Conservation (phyloP, 1,284 basidiomycete species). For the Wolfiporia cocos region DNA sequence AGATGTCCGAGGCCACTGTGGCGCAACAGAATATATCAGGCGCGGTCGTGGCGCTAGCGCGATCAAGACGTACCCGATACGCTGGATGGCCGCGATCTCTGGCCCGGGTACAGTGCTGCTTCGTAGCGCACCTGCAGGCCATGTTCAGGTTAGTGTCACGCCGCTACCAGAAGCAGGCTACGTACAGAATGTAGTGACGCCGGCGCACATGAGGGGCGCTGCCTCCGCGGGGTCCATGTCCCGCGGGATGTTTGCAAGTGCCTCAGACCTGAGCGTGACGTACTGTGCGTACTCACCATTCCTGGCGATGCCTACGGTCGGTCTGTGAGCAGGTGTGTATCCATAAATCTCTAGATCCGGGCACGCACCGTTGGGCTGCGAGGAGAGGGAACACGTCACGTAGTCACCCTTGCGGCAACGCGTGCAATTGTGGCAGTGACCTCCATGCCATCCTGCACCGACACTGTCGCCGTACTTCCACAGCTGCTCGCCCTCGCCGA, state of each 20-base stretch:
- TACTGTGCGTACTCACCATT: constrained; percentile 35
- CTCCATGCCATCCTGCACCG: constrained; percentile 19
- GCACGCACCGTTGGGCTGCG: not conserved
- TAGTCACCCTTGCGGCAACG: constrained; percentile 13
- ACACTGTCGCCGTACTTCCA: constrained; percentile 20
- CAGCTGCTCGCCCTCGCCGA: constrained; percentile 10
- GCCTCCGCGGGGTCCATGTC: constrained; percentile 27
- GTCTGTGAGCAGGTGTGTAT: constrained; percentile 6
- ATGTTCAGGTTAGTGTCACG: not conserved
- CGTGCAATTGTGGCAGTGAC: constrained; percentile 15
- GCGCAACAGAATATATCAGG: not conserved
- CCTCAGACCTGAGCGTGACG: constrained; percentile 27
- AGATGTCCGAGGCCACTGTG: constrained; percentile 23
- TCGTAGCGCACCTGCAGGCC: constrained; percentile 21
- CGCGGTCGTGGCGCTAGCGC: not conserved
- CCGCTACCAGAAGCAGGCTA: not conserved
- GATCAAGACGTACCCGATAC: constrained; percentile 20
- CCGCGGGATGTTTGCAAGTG: constrained; percentile 24
- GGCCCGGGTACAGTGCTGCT: constrained; percentile 19
- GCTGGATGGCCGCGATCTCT: constrained; percentile 20
- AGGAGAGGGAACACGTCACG: constrained; percentile 1
- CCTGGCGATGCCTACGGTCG: constrained; percentile 21
- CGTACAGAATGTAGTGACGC: constrained; percentile 23
- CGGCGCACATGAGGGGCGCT: constrained; percentile 35
- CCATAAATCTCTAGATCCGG: not conserved